Percentiles rank a stretch among this genome's conserved stretches.
These are phyloP conservation scores for Anthracocystis walkeri DNA, from an alignment of 1,284 basidiomycete genomes.

Conservation along the genomic window DNA sequence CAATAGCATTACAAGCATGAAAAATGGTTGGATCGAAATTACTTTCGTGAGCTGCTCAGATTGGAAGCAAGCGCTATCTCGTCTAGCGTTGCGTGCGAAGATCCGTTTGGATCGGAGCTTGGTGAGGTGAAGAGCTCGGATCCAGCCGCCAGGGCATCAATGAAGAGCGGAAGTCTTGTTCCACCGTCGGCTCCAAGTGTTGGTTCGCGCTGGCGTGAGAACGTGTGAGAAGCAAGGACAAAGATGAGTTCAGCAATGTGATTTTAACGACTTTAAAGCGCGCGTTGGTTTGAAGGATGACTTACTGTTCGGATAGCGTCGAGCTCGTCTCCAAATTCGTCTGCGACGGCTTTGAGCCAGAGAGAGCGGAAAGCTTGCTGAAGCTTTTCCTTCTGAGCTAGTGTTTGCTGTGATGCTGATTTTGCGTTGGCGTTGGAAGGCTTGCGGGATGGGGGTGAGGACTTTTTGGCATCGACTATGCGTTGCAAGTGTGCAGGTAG, in stretches of 20 bases:
- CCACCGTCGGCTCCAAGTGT: conserved; percentile 52
- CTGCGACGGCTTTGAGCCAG: conserved; percentile 58
- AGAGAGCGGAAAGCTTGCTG: conserved; percentile 48
- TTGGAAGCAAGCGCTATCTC: conserved; percentile 26
- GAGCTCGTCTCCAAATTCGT: conserved; percentile 59
- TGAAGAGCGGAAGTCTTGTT: conserved; percentile 55
- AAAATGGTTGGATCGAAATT: too few species aligned
- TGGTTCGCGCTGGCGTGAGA: conserved; percentile 31
- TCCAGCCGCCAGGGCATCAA: conserved; percentile 56
- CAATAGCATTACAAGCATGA: too few species aligned
- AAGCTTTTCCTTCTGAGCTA: conserved; percentile 26
- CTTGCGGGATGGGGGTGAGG: conserved; percentile 6
- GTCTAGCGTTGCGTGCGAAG: conserved; percentile 2
- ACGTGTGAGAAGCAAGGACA: neutral
- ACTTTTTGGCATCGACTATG: conserved; percentile 28
- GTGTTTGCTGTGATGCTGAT: conserved; percentile 13
- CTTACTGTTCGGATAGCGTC: conserved; percentile 52
- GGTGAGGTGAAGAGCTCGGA: conserved; percentile 41
- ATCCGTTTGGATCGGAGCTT: neutral
- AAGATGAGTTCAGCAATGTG: conserved; percentile 2
- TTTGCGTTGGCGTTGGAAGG: neutral
- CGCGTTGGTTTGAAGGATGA: neutral
- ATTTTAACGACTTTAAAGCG: neutral
- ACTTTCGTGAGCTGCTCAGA: conserved; percentile 8
- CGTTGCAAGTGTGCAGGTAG: conserved; percentile 24